Evolutionary conservation across 2,329 filamentous ascomycete species (phyloP).

Genomic region (Westerdykella ornata): DNA sequence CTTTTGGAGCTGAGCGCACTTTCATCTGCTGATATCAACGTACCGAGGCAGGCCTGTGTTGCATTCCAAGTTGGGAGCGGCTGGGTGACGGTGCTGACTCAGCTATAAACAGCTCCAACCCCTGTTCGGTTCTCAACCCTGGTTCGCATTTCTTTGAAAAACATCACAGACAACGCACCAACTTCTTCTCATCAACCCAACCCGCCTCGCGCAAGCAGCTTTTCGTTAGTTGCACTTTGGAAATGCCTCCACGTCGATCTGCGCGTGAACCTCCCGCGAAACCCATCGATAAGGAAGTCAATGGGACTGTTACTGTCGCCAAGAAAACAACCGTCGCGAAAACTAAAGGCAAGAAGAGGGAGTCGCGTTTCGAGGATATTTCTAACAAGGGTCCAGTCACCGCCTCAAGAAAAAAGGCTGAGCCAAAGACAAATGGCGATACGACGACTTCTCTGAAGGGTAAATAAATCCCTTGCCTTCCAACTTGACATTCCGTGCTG

Average conservation of each 20-base stretch:
- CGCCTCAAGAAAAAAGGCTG: slow-evolving; percentile 2
- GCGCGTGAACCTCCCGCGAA: slow-evolving; percentile 26
- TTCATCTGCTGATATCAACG: too few relatives aligned
- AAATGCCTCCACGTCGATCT: slow-evolving; percentile 26
- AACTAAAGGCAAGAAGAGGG: slow-evolving; percentile 11
- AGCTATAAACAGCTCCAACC: slow-evolving; percentile 1
- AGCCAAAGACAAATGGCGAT: slow-evolving; percentile 3
- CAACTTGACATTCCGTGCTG: background rate
- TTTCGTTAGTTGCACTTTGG: slow-evolving; percentile 1
- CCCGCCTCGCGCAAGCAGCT: background rate
- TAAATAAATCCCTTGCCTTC: background rate
- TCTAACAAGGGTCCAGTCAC: slow-evolving; percentile 12
- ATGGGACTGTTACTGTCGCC: too few relatives aligned
- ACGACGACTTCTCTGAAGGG: background rate
- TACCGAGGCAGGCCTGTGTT: too few relatives aligned
- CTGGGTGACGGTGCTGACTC: slow-evolving; percentile 5
- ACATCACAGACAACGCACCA: slow-evolving; percentile 17
- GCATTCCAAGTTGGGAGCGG: too few relatives aligned
- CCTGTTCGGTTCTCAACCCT: slow-evolving; percentile 2
- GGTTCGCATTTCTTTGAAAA: slow-evolving; percentile 16
- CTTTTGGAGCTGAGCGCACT: too few relatives aligned
- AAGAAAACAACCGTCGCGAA: slow-evolving; percentile 7
- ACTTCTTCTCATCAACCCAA: slow-evolving; percentile 11
- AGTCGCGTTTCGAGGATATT: slow-evolving; percentile 1
- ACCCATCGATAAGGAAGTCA: slow-evolving; percentile 5